phyloP scores from a whole-genome alignment of 148 eudicot genomes.

The Camellia lanceoleosa region DNA sequence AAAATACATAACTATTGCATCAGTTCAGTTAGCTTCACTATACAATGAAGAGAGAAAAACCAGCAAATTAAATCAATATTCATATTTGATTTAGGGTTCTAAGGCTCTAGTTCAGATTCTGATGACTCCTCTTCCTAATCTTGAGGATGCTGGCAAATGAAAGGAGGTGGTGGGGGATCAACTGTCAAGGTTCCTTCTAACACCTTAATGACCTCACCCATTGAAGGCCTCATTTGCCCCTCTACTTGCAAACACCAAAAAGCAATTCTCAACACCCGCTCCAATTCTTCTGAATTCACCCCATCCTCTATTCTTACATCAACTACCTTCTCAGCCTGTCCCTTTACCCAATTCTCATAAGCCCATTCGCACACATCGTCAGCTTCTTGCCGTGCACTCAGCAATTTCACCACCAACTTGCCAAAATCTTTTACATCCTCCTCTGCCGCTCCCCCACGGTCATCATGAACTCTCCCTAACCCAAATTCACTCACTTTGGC shows the following conservation, averaged over 20 bases:
- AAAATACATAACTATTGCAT: slow-evolving; percentile 13
- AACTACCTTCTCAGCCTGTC: slow-evolving; percentile 28
- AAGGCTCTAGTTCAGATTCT: slow-evolving; percentile 19
- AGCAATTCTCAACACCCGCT: slow-evolving; percentile 48
- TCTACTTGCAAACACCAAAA: slow-evolving; percentile 66
- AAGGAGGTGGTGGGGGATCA: slow-evolving; percentile 54
- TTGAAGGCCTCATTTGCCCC: slow-evolving; percentile 58
- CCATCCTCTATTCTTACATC: slow-evolving; percentile 38
- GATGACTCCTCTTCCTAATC: slow-evolving; percentile 16
- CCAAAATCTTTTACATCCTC: slow-evolving; percentile 54
- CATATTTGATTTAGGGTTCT: slow-evolving; percentile 1
- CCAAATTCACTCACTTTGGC: slow-evolving; percentile 58
- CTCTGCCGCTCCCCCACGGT: slow-evolving; percentile 24
- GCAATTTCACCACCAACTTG: slow-evolving; percentile 35
- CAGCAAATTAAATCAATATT: not conserved
- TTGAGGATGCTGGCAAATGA: slow-evolving; percentile 16
- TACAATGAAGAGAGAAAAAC: not conserved
- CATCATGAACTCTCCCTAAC: slow-evolving; percentile 18
- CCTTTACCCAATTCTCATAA: slow-evolving; percentile 44
- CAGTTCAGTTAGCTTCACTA: slow-evolving; percentile 15
- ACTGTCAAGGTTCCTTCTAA: slow-evolving; percentile 52
- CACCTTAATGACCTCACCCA: slow-evolving; percentile 69
- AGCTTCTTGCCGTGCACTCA: slow-evolving; percentile 36
- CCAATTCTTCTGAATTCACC: slow-evolving; percentile 45
- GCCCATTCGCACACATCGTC: slow-evolving; percentile 35